Base-by-base conservation (phyloP, 352 stramenopile species). In the Aphanomyces stellatus region DNA sequence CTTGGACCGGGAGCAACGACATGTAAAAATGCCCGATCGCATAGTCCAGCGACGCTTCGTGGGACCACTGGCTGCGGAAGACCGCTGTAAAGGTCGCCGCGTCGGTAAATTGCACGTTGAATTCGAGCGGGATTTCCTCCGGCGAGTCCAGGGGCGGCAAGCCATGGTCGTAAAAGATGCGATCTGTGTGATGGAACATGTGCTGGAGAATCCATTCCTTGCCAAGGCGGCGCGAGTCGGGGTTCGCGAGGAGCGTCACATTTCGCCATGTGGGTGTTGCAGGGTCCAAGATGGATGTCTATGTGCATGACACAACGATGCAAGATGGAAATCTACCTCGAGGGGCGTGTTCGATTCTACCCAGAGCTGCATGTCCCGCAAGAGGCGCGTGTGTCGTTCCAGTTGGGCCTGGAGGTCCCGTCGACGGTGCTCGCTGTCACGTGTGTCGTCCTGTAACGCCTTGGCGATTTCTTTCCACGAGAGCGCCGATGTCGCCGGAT, bases 201-300 rank as follows among this genome's bases (percentile, higher is more conserved):
- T 56, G 24, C 46, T 55, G 49, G 3, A 35, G 57, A 35, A 65
- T 65, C 59, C 59, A 65, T n/a, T 65, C 37, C 17, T 53, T 53
- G 19, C 59, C 59, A 19, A 65, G 30, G 22, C 42, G 49, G 17
- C 59, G 27, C 22, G 59, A 27, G 7, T 17, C 27, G 3, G 41
- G 24, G n/a, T 56, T 17, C 22, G 11, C 25, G 17, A 55, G 19
- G 2, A 65, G 46, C 19, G 59, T 55, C 10, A 56, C 27, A 22
- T 65, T 55, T 11, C 59, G 27, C 59, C 59, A 65, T n/a, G 55
- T 63, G 2, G 30, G 37, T 28, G 10, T 2, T 22, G 17, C 17
- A 10, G 17, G 10, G 19, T 2, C 46, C 17, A 53, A 15, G 10
- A 19, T 28, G 10, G 10, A 28, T 28, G 10, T 22, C 46, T 28